These are phyloP conservation scores for Kodamaea fungicola DNA, from an alignment of 1,139 yeast genomes.

Conservation along the genomic window DNA sequence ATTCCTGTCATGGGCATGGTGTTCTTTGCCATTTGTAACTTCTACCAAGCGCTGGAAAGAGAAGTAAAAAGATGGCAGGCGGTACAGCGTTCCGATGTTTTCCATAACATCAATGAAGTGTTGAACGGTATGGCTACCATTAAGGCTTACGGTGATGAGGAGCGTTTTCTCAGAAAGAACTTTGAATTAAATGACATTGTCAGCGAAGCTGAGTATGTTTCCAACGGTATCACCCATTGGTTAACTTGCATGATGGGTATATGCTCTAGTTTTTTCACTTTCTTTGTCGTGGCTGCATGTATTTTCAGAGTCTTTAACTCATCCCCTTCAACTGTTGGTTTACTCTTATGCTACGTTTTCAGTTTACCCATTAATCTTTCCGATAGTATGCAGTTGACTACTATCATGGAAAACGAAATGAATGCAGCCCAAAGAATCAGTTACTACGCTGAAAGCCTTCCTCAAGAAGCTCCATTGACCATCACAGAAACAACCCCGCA, in stretches of 20 bases:
- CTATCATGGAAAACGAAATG: conserved; percentile 79
- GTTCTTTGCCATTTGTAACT: conserved; percentile 39
- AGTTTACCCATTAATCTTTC: conserved; percentile 48
- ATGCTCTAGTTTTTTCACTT: conserved; percentile 34
- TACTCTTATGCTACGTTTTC: conserved; percentile 59
- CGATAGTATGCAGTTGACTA: conserved; percentile 48
- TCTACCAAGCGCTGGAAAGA: conserved; percentile 68
- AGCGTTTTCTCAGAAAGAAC: conserved; percentile 50
- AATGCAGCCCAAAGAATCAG: conserved; percentile 80
- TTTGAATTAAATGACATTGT: conserved; percentile 52
- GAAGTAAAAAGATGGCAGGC: conserved; percentile 85
- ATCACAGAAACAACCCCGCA: conserved; percentile 51
- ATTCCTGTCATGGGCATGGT: conserved; percentile 37
- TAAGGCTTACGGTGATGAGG: conserved; percentile 52
- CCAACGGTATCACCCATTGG: conserved; percentile 78
- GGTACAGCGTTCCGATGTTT: conserved; percentile 68
- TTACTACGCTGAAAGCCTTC: conserved; percentile 55
- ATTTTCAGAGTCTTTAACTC: conserved; percentile 60
- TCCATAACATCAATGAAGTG: conserved; percentile 73
- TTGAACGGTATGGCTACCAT: conserved; percentile 73
- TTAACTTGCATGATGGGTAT: conserved; percentile 60
- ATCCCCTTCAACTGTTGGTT: conserved; percentile 66
- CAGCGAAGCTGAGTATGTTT: conserved; percentile 69
- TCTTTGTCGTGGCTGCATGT: conserved; percentile 56
- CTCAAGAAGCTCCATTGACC: conserved; percentile 37